phyloP scores from a whole-genome alignment of 176 grass and related monocot genomes.

The Puccinellia tenuiflora region DNA sequence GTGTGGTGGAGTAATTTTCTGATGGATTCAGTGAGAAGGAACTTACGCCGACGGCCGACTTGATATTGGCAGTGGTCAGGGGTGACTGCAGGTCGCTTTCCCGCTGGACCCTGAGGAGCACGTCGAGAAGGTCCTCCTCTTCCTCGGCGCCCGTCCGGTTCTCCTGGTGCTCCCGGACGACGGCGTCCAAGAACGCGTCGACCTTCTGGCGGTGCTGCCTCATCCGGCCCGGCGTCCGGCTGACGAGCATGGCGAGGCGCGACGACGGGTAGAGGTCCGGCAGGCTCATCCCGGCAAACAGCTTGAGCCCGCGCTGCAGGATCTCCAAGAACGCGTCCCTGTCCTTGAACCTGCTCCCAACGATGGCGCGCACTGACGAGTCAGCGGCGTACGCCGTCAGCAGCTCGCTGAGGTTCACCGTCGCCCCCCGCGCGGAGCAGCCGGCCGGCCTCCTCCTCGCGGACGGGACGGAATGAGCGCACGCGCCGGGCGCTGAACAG shows the following conservation, averaged over 20 bases:
- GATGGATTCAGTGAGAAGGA: neutral
- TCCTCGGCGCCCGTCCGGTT: neutral
- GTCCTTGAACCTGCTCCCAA: conserved; percentile 5
- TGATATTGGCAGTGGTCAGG: conserved; percentile 31
- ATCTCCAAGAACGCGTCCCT: neutral
- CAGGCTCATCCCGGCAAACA: conserved; percentile 23
- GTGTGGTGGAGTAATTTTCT: neutral
- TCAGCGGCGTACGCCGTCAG: neutral
- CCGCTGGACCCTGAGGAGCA: conserved; percentile 30
- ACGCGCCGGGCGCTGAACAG: conserved; percentile 11
- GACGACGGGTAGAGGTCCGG: conserved; percentile 43
- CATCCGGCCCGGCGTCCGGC: neutral
- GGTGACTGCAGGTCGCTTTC: conserved; percentile 18
- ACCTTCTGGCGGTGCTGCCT: neutral
- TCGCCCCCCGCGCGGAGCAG: neutral
- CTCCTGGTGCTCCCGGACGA: conserved; percentile 29
- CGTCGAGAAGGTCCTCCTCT: conserved; percentile 38
- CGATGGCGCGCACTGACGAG: conserved; percentile 7
- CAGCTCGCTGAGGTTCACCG: conserved; percentile 3
- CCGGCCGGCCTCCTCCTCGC: neutral
- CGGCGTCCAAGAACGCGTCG: neutral
- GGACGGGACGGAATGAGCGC: neutral
- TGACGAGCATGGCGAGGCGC: conserved; percentile 10
- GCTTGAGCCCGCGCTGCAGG: neutral
- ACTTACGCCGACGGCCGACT: neutral